Base-by-base conservation (phyloP, 2,329 filamentous ascomycete species). In the Purpureocillium lavendulum region DNA sequence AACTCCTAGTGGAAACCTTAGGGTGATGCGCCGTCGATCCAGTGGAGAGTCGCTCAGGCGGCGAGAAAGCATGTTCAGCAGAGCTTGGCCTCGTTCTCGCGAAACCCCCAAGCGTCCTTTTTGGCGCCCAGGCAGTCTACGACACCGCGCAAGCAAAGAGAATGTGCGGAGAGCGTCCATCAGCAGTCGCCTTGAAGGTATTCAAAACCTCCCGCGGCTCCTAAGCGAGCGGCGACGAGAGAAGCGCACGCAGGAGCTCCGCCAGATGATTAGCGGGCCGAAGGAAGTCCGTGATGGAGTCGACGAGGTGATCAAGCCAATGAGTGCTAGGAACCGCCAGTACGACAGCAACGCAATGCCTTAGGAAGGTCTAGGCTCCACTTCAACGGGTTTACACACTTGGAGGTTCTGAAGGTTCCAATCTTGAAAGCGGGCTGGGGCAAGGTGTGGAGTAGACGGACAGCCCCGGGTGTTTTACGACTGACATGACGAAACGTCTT, bases 201-300 rank as follows among this genome's bases (percentile, higher is more conserved):
- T 75, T 32, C 69, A 71, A 33, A 73, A 70, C 18, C 56, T 82
- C 4, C 68, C 72, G 28, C 66, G 72, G 13, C 67, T 69, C 35
- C 49, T 81, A 13, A 79, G 73, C 50, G 78, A 82, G 49, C 68
- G 67, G 46, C 65, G 73, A 38, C 67, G 75, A 17, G 73, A 78
- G 58, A 78, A 75, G 58, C 64, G 78, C 38, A 71, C 69, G 16
- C 66, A 73, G 42, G 75, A 76, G 50, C 61, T 82, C 39, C 66
- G 77, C 7, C 62, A 70, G 46, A 80, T 69, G 56, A 82, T 82
- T 33, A 79, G 75, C 43, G 69, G 66, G 5, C 78, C 78, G 0
- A 67, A 61, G 17, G 72, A 77, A 50, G 73, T 79, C 15, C 62
- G 74, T 18, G 75, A 79, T 45, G 73, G 74, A 4, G 71, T 79